Conservation (phyloP, 176 grass and related monocot species). For the Leersia perrieri region DNA sequence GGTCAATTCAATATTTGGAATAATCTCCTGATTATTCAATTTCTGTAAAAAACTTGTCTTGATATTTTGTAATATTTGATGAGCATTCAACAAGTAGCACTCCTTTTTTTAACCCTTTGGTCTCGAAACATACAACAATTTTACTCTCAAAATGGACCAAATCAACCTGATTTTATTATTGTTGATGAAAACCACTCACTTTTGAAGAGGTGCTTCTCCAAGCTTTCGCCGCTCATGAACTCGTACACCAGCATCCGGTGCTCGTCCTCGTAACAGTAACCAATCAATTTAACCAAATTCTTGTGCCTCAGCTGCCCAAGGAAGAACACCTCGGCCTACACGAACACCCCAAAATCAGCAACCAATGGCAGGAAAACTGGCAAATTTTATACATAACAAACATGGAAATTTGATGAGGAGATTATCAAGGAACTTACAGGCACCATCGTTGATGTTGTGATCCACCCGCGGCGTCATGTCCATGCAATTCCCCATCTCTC, state of each 20-base stretch:
- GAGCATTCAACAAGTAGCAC: too few relatives aligned
- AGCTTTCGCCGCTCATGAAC: constrained; percentile 67
- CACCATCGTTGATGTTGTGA: constrained; percentile 51
- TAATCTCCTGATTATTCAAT: too few relatives aligned
- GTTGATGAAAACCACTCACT: constrained; percentile 48
- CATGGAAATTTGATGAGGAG: neutral
- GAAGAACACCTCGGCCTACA: constrained; percentile 84
- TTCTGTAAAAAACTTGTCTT: too few relatives aligned
- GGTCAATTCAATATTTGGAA: too few relatives aligned
- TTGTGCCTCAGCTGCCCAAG: constrained; percentile 82
- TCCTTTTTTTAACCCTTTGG: constrained; percentile 9
- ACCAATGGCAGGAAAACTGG: constrained; percentile 9
- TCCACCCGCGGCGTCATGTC: constrained; percentile 53
- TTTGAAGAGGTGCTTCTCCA: constrained; percentile 90
- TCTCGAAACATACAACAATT: neutral
- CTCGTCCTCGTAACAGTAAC: constrained; percentile 76
- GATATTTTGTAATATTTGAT: too few relatives aligned
- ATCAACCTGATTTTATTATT: neutral
- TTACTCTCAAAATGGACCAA: constrained; percentile 1
- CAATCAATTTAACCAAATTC: constrained; percentile 76
- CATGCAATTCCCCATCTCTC: constrained; percentile 86
- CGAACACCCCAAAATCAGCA: neutral
- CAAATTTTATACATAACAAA: constrained; percentile 1
- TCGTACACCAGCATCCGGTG: constrained; percentile 91
- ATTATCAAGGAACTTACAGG: constrained; percentile 55